Evolutionary conservation across 352 stramenopile species (phyloP).

Genomic region (Paralagenidium karlingii): DNA sequence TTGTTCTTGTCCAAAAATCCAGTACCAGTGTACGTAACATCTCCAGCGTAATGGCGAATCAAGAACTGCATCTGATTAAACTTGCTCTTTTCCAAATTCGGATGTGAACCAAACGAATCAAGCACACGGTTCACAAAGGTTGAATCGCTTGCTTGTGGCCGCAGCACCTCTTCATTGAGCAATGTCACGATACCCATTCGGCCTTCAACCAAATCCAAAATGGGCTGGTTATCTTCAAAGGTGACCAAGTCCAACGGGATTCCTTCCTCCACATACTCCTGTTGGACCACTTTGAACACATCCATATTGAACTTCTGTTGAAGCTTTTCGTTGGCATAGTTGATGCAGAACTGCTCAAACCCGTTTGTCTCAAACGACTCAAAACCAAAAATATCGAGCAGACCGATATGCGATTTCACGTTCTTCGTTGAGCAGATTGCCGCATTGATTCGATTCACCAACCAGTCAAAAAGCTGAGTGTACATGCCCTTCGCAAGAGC

Average conservation of each 20-base stretch:
- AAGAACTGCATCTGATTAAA: constrained; percentile 75
- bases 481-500: constrained; percentile 95
- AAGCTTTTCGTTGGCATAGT: constrained; percentile 87
- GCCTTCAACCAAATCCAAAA: constrained; percentile 83
- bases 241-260: constrained; percentile 75
- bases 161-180: constrained; percentile 92
- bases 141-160: constrained; percentile 67
- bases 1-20: constrained; percentile 82
- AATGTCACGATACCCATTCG: constrained; percentile 84
- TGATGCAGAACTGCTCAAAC: constrained; percentile 89
- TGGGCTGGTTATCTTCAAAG: constrained; percentile 88
- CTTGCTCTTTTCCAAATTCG: constrained; percentile 75
- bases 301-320: constrained; percentile 87
- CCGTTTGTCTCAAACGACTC: constrained; percentile 85
- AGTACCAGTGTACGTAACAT: constrained; percentile 68
- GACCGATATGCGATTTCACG: constrained; percentile 74
- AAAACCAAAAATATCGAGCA: constrained; percentile 96
- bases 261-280: constrained; percentile 90
- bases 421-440: constrained; percentile 67
- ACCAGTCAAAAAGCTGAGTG: constrained; percentile 93
- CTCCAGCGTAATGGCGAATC: constrained; percentile 71
- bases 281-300: constrained; percentile 92
- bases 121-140: constrained; percentile 79
- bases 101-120: constrained; percentile 60
- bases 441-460: constrained; percentile 84